phyloP scores from a whole-genome alignment of 345 rosid species.

The Kandelia obovata region DNA sequence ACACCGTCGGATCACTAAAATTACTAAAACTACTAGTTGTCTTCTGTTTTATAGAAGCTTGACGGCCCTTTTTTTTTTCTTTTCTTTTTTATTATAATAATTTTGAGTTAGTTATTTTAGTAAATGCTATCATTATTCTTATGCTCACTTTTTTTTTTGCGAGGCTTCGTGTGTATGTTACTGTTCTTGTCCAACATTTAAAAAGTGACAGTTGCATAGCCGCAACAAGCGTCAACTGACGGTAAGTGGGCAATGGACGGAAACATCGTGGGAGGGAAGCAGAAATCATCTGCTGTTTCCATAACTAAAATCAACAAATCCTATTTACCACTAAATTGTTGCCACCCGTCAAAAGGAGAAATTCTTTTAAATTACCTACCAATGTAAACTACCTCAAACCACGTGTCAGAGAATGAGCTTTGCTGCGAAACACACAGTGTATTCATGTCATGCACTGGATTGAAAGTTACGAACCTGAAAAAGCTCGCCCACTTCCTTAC shows the following conservation, averaged over 20 bases:
- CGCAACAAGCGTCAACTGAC: neutral
- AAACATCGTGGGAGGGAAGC: neutral
- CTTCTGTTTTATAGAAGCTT: no score
- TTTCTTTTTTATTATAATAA: no score
- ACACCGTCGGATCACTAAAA: no score
- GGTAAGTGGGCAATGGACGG: neutral
- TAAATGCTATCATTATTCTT: no score
- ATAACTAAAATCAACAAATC: neutral
- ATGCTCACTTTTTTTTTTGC: no score
- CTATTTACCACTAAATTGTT: rapidly evolving
- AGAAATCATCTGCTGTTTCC: neutral
- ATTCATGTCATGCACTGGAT: neutral
- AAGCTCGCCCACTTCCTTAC: conserved; percentile 1
- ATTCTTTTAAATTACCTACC: no score
- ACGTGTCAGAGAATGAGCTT: neutral
- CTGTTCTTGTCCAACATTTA: neutral
- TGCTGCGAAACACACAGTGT: no score
- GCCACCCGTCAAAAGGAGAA: neutral
- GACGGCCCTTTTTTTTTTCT: no score
- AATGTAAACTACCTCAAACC: no score
- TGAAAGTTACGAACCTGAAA: neutral
- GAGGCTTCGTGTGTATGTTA: no score
- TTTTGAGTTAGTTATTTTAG: no score
- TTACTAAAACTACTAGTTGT: no score
- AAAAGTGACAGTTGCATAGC: neutral